phyloP scores from a whole-genome alignment of 495 filamentous ascomycete genomes.

The Emericellopsis terricola region DNA sequence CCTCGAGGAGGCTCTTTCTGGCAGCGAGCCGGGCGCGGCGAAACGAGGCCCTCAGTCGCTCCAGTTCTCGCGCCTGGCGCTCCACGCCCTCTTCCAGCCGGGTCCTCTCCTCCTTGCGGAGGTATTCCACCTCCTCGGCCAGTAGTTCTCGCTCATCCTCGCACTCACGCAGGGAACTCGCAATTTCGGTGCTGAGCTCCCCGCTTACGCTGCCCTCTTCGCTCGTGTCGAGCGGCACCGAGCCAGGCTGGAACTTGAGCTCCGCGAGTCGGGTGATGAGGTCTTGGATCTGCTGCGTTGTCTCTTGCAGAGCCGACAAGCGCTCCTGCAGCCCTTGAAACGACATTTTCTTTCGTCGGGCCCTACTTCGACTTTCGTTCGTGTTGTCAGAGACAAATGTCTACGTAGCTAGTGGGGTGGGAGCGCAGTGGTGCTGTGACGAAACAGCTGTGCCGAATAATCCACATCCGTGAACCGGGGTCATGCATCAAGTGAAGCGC shows the following conservation, averaged over 20 bases:
- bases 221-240: conserved; percentile 25
- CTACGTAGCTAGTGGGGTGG: no score
- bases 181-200: conserved; percentile 74
- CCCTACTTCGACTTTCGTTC: no score
- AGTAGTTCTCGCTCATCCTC: conserved; percentile 77
- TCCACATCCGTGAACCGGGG: not conserved
- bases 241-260: conserved; percentile 45
- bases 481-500: not conserved
- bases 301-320: conserved; percentile 47
- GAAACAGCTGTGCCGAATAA: not conserved
- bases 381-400: no score
- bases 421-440: no score
- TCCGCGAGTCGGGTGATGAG: conserved; percentile 58
- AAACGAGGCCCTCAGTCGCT: conserved; percentile 39
- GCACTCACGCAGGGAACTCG: conserved; percentile 60
- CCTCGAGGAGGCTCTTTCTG: conserved; percentile 53
- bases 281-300: conserved; percentile 48
- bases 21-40: conserved; percentile 72
- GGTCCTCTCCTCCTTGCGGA: conserved; percentile 34
- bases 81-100: conserved; percentile 44
- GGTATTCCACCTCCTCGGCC: conserved; percentile 56
- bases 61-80: conserved; percentile 48
- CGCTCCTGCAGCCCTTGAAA: conserved; percentile 44
- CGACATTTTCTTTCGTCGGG: conserved; percentile 27
- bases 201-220: conserved; percentile 43